Conservation (phyloP, 768 basidiomycete genomes). For the Lyophyllum semitale region DNA sequence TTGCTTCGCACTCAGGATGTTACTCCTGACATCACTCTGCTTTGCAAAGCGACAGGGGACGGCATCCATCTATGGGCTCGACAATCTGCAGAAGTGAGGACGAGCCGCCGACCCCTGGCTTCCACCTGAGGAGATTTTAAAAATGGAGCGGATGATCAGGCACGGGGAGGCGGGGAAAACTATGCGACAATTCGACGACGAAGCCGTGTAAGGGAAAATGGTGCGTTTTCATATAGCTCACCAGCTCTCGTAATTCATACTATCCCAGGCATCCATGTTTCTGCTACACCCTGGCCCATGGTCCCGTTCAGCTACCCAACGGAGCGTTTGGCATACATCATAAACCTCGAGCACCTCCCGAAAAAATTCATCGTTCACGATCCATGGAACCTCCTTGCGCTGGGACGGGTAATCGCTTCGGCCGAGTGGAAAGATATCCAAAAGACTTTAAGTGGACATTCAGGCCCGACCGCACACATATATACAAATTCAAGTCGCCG, state of each 20-base stretch:
- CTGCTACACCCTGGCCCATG: slow-evolving; percentile 43
- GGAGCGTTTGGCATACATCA: slow-evolving; percentile 22
- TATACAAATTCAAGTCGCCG: slow-evolving; percentile 28
- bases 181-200: not conserved
- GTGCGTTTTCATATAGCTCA: not conserved
- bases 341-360: slow-evolving; percentile 31
- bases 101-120: slow-evolving; percentile 31
- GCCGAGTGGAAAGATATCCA: not conserved
- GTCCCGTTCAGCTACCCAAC: slow-evolving; percentile 33
- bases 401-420: not conserved
- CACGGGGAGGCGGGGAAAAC: slow-evolving; percentile 6
- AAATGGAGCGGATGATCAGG: slow-evolving; percentile 3
- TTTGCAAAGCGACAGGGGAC: slow-evolving; percentile 34
- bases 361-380: slow-evolving; percentile 46
- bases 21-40: slow-evolving; percentile 6
- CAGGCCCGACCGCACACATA: slow-evolving; percentile 28
- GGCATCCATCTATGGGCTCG: slow-evolving; percentile 38
- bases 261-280: slow-evolving; percentile 25
- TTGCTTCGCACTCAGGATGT: slow-evolving; percentile 19
- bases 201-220: not conserved
- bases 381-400: slow-evolving; percentile 37
- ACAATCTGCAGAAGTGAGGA: slow-evolving; percentile 40
- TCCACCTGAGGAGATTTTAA: slow-evolving; percentile 1
- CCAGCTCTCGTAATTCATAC: not conserved
- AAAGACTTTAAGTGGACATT: slow-evolving; percentile 24